Evolutionary conservation across 768 basidiomycete genomes (phyloP).

Genomic region (Boletus tomentosulus): DNA sequence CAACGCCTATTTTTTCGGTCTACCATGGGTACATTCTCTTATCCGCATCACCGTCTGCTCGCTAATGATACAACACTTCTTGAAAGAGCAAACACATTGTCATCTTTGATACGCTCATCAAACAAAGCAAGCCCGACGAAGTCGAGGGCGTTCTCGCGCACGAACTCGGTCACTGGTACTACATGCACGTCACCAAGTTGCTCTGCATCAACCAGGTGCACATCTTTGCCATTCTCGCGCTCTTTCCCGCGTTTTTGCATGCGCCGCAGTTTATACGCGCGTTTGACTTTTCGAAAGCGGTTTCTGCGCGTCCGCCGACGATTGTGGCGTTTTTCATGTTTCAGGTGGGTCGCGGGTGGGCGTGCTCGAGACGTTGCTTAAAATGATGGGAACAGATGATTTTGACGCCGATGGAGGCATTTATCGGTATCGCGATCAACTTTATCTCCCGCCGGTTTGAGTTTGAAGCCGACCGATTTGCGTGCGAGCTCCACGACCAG

Average conservation of each 20-base stretch:
- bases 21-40: constrained; percentile 76
- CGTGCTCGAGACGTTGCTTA: background rate
- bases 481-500: constrained; percentile 62
- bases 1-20: constrained; percentile 98
- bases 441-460: constrained; percentile 83
- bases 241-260: constrained; percentile 87
- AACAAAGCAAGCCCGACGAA: constrained; percentile 84
- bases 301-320: constrained; percentile 68
- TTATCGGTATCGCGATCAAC: constrained; percentile 76
- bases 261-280: constrained; percentile 74
- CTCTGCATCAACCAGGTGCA: constrained; percentile 83
- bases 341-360: constrained; percentile 42
- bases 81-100: constrained; percentile 87
- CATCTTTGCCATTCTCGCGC: constrained; percentile 78
- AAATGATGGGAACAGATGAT: constrained; percentile 51
- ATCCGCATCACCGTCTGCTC: background rate
- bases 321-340: constrained; percentile 85
- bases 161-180: constrained; percentile 96
- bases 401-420: constrained; percentile 70
- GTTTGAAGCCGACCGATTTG: constrained; percentile 89
- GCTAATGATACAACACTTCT: background rate
- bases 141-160: constrained; percentile 98
- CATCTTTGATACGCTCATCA: constrained; percentile 95
- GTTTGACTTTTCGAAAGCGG: constrained; percentile 70
- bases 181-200: constrained; percentile 86